A percentile compares a stretch with the other conserved stretches of the same genome.
Evolutionary conservation across 495 filamentous ascomycete species (phyloP).

Genomic region (Talaromyces proteolyticus): DNA sequence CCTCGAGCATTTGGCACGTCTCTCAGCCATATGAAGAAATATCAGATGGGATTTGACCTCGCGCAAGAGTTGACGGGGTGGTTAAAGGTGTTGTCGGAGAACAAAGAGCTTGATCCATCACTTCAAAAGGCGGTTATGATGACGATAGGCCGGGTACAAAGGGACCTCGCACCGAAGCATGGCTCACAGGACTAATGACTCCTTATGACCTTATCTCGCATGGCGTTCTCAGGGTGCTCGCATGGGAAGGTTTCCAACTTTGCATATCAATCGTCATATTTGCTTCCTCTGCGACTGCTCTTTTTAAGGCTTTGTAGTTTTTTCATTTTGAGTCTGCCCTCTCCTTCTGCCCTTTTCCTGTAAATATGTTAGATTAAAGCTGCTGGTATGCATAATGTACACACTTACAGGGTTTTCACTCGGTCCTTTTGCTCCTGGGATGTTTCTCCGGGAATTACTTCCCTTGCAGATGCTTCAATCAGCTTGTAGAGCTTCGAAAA

Average conservation of each 20-base stretch:
- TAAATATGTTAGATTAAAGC: slow-evolving; percentile 9
- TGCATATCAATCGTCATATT: slow-evolving; percentile 32
- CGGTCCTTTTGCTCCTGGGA: slow-evolving; percentile 50
- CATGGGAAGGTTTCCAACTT: slow-evolving; percentile 3
- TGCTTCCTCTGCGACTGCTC: slow-evolving; percentile 50
- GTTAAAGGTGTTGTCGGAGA: slow-evolving; percentile 49
- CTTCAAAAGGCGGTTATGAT: slow-evolving; percentile 59
- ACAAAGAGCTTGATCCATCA: slow-evolving; percentile 56
- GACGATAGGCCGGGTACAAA: slow-evolving; percentile 27
- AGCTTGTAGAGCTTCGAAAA: slow-evolving; percentile 56
- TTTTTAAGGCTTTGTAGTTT: slow-evolving; percentile 81
- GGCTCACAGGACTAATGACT: neutral
- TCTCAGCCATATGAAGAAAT: slow-evolving; percentile 52
- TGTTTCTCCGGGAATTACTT: slow-evolving; percentile 59
- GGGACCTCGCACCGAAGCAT: neutral
- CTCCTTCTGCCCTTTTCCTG: slow-evolving; percentile 68
- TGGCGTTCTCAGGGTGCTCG: neutral
- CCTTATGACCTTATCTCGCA: neutral
- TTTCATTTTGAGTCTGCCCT: slow-evolving; percentile 65
- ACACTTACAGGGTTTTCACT: slow-evolving; percentile 60
- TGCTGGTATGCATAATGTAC: slow-evolving; percentile 4
- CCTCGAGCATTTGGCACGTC: slow-evolving; percentile 61
- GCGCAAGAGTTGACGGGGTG: slow-evolving; percentile 51
- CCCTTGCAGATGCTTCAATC: slow-evolving; percentile 46
- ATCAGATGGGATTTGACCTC: slow-evolving; percentile 28